Percentiles rank a stretch among this genome's conserved stretches.
phyloP scores from a whole-genome alignment of 352 stramenopile species.

The Globisporangium lucens region DNA sequence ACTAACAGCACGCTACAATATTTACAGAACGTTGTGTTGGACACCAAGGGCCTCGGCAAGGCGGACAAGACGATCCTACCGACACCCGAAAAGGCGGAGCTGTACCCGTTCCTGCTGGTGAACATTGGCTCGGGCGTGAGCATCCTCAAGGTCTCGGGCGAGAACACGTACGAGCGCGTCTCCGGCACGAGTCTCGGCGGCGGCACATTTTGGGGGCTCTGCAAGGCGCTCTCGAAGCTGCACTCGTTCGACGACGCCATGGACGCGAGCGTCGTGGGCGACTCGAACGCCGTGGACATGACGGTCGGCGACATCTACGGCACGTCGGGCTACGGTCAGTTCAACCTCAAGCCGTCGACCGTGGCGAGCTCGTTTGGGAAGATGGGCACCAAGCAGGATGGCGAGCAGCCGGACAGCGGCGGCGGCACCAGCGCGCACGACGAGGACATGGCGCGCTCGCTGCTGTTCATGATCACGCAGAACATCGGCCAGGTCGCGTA shows the following conservation, averaged over 20 bases:
- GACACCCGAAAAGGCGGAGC: constrained; percentile 37
- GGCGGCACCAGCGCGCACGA: constrained; percentile 51
- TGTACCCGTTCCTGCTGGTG: constrained; percentile 97
- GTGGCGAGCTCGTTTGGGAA: constrained; percentile 98
- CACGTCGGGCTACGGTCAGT: constrained; percentile 79
- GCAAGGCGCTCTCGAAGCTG: constrained; percentile 88
- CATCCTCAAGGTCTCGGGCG: constrained; percentile 92
- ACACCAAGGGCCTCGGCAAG: constrained; percentile 51
- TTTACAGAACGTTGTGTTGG: constrained; percentile 46
- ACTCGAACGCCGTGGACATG: constrained; percentile 90
- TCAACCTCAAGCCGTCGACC: constrained; percentile 76
- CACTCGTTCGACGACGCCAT: constrained; percentile 79
- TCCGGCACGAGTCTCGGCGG: constrained; percentile 96
- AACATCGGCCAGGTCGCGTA: constrained; percentile 96
- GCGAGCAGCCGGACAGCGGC: constrained; percentile 1
- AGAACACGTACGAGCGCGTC: constrained; percentile 92
- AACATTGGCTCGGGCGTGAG: constrained; percentile 98
- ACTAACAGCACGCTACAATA: background rate
- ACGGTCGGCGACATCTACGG: constrained; percentile 99
- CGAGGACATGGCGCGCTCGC: constrained; percentile 92
- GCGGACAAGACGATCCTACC: constrained; percentile 63
- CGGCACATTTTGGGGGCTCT: constrained; percentile 97
- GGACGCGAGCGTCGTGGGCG: constrained; percentile 59
- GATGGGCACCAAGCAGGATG: constrained; percentile 48
- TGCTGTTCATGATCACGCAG: constrained; percentile 99